Percentiles rank a stretch among this genome's conserved stretches.
phyloP scores from a whole-genome alignment of 441 rosid genomes.

The Gossypium armourianum region DNA sequence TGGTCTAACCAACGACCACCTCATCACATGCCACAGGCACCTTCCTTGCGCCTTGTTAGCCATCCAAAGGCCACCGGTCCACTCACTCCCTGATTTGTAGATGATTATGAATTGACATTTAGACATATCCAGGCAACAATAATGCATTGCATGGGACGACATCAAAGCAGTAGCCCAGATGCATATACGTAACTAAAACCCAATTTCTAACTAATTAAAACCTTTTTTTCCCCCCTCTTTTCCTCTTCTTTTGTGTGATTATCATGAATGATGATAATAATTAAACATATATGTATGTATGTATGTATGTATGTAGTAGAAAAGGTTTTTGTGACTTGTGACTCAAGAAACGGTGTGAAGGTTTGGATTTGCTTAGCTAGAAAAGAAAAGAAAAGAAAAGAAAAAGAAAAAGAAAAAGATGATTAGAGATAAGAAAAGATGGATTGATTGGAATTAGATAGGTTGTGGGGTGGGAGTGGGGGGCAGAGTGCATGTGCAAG shows the following conservation, averaged over 20 bases:
- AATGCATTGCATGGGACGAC: not conserved
- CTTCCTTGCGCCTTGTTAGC: conserved; percentile 41
- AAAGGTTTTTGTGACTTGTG: not conserved
- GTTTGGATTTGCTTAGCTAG: not conserved
- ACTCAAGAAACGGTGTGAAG: not conserved
- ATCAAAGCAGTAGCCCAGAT: not conserved
- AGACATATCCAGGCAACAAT: not conserved
- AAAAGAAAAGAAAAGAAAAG: not conserved
- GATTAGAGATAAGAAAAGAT: conserved; percentile 8
- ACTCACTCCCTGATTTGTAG: conserved; percentile 9
- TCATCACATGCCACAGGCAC: conserved; percentile 55
- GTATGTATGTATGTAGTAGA: not conserved
- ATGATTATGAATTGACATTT: not conserved
- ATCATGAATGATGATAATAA: conserved; percentile 7
- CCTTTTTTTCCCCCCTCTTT: not conserved
- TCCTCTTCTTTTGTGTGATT: conserved; percentile 13
- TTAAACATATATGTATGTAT: not conserved
- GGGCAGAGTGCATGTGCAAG: conserved; percentile 33
- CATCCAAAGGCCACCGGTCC: not conserved
- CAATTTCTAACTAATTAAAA: conserved; percentile 12
- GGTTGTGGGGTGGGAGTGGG: not conserved
- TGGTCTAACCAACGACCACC: conserved; percentile 76
- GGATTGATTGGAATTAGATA: conserved; percentile 3
- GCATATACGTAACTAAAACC: conserved; percentile 1
- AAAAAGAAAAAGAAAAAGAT: not conserved